Evolutionary conservation across 2,329 filamentous ascomycete genomes (phyloP).

Genomic region (Pseudocercospora macadamiae): DNA sequence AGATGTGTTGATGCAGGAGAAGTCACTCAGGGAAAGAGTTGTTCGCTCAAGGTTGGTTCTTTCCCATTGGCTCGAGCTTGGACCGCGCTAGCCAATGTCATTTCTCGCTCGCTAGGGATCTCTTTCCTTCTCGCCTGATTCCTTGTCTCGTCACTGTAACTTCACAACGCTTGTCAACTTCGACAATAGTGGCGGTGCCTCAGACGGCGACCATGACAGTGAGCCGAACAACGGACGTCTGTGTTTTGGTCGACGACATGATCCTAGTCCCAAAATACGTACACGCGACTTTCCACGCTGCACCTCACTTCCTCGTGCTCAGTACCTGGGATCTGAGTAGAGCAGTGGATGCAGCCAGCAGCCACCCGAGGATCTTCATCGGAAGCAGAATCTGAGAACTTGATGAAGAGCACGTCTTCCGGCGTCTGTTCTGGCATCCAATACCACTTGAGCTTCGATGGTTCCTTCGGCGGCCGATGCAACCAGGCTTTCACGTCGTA

Average conservation of each 20-base stretch:
- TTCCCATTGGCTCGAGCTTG: not conserved
- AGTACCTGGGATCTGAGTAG: not conserved
- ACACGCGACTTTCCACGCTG: no score
- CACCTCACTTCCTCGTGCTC: no score
- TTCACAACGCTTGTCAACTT: no score
- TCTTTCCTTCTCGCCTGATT: not conserved
- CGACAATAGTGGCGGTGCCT: no score
- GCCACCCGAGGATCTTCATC: not conserved
- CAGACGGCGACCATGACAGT: no score
- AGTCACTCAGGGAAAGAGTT: no score
- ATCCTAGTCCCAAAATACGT: no score
- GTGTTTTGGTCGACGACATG: no score
- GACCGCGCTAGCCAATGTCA: not conserved
- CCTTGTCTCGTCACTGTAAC: no score
- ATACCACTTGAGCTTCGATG: slow-evolving; percentile 44
- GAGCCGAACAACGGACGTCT: no score
- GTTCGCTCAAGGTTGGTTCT: no score
- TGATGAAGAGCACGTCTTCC: slow-evolving; percentile 45
- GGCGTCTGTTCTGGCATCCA: slow-evolving; percentile 48
- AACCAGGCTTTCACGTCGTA: not conserved
- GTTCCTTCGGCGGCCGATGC: not conserved
- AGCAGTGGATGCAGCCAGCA: not conserved
- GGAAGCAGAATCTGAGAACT: not conserved
- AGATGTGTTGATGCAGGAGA: no score
- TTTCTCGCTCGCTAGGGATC: not conserved